Conservation (phyloP, 208 protist genomes). For the Naegleria lovaniensis region DNA sequence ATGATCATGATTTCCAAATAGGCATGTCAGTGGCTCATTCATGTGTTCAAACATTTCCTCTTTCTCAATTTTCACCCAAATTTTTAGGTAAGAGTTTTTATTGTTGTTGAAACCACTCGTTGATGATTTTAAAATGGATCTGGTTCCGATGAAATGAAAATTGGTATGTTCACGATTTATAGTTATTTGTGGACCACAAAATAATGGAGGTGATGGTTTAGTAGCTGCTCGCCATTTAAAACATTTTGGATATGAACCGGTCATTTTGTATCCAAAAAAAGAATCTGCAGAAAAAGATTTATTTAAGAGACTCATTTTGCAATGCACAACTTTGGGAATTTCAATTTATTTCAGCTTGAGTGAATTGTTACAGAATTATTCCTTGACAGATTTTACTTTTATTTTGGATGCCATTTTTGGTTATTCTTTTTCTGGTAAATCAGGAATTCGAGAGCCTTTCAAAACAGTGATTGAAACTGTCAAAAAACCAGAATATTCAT, state of each 20-base stretch:
- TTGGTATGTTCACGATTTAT: too few relatives aligned
- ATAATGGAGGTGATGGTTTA: conserved; percentile 71
- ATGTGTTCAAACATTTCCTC: conserved; percentile 33
- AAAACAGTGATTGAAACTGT: background rate
- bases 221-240: conserved; percentile 59
- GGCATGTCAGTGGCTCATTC: conserved; percentile 45
- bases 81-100: background rate
- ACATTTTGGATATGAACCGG: conserved; percentile 51
- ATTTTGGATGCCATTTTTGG: conserved; percentile 25
- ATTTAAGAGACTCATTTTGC: background rate
- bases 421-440: background rate
- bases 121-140: background rate
- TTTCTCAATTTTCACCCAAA: background rate
- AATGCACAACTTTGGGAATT: conserved; percentile 4
- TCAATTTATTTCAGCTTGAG: background rate
- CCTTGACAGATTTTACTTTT: background rate
- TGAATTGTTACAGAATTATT: background rate
- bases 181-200: conserved; percentile 57
- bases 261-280: conserved; percentile 1
- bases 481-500: background rate
- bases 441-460: conserved; percentile 3
- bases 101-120: background rate
- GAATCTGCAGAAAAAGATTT: background rate
- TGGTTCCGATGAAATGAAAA: too few relatives aligned
- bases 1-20: too few relatives aligned